Evolutionary conservation across 257 asterid species (phyloP), one percentile per base, ranked within the genome.

Genomic region (Fraxinus americana): DNA sequence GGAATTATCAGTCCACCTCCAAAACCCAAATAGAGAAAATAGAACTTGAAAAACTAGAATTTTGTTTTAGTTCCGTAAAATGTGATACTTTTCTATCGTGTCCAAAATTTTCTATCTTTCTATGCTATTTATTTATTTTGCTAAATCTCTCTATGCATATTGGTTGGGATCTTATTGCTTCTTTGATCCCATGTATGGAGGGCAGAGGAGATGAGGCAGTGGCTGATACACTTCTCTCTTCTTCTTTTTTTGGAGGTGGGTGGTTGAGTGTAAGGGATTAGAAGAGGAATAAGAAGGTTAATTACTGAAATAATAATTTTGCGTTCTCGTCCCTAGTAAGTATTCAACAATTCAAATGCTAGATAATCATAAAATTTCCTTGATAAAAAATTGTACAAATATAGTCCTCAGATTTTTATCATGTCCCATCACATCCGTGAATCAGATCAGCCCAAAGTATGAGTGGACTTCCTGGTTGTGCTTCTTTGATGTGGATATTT

Each of bases 401-500:
- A 38, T 70, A 17, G 65, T 61, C 3, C 50, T 48, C 43, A 9
- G 39, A 41, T 25, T 8, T 67, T 72, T 66, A 61, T 29, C 65
- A 4, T 36, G 50, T 68, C 75, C 35, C 0, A 69, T 35, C 66
- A 45, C 71, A 74, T 57, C 32, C 2, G 13, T 61, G 67, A 36
- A 32, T 66, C 32, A 61, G 72, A 36, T 9, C 27, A 74, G 59
- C 48, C 34, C 16, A 19, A 30, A 69, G 30, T 45, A 38, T 48
- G 45, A 35, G 21, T 10, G 27, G 59, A 23, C 30, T 54, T 57
- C 34, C 76, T 36, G 17, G 73, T 65, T 41, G 76, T 70, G 71
- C 77, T 59, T 74, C 71, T 61, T 70, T 74, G n/a, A 59, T 48
- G 38, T 41, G 75, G 41, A 65, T 70, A 35, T 21, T n/a, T 52